Conservation (phyloP, 139 green algal genomes). For the Astrephomene gubernaculifera region DNA sequence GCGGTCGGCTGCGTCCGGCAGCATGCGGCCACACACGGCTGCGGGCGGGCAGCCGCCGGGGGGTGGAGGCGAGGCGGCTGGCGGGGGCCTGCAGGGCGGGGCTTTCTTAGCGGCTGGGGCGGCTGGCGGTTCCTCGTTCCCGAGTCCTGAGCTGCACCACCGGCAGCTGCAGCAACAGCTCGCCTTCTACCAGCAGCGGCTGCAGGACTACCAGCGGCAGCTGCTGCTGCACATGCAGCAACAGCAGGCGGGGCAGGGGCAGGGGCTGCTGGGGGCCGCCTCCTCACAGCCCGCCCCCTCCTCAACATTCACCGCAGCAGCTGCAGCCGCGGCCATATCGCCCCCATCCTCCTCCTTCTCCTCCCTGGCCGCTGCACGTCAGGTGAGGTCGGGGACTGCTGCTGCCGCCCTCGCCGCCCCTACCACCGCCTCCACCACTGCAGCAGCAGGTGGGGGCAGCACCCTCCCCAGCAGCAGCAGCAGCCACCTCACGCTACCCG, state of each 20-base stretch:
- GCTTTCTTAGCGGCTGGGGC: neutral
- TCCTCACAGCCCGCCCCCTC: no score
- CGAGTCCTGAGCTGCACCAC: neutral
- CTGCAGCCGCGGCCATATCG: no score
- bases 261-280: neutral
- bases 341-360: no score
- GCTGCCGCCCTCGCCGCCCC: no score
- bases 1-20: neutral
- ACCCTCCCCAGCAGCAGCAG: no score
- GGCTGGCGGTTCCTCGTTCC: no score
- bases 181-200: neutral
- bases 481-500: no score
- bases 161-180: neutral
- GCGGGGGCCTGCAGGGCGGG: neutral
- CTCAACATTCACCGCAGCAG: no score
- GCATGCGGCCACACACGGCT: neutral
- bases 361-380: no score
- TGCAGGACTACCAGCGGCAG: neutral
- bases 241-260: neutral
- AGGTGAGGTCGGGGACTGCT: no score
- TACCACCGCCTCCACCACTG: no score
- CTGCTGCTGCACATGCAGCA: neutral
- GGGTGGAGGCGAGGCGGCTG: neutral
- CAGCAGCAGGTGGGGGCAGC: no score
- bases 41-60: neutral